These are phyloP conservation scores for Fusarium sp. DNA, from an alignment of 2,329 filamentous ascomycete species.

Conservation along the genomic window DNA sequence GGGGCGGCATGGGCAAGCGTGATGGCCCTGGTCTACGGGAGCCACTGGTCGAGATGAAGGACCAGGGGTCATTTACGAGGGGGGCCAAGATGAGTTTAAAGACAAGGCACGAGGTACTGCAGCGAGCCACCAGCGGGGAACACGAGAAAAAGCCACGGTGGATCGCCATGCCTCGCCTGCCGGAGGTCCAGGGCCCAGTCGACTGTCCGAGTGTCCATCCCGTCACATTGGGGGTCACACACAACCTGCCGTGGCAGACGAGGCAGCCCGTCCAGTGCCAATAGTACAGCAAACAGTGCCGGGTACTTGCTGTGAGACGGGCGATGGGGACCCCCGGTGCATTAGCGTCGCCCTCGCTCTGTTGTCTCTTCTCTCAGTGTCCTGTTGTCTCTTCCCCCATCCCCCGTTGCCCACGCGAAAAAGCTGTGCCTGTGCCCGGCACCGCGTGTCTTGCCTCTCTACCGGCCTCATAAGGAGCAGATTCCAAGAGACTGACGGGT, in stretches of 20 bases:
- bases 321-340: constrained; percentile 23
- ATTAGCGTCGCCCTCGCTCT: constrained; percentile 39
- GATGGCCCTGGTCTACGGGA: background rate
- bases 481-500: constrained; percentile 37
- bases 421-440: constrained; percentile 42
- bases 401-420: constrained; percentile 32
- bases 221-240: constrained; percentile 23
- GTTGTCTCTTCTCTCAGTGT: constrained; percentile 47
- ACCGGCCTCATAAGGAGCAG: constrained; percentile 47
- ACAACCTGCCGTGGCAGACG: background rate
- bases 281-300: constrained; percentile 40
- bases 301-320: constrained; percentile 39
- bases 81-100: constrained; percentile 14
- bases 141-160: constrained; percentile 7
- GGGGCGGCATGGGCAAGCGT: constrained; percentile 7
- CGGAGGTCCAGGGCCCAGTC: constrained; percentile 13
- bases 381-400: constrained; percentile 46
- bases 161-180: constrained; percentile 19
- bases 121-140: constrained; percentile 1
- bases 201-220: background rate
- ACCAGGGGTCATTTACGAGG: constrained; percentile 12
- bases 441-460: constrained; percentile 46
- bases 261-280: constrained; percentile 34
- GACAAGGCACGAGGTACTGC: constrained; percentile 13
- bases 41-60: constrained; percentile 25